Evolutionary conservation across 1,284 basidiomycete species (phyloP).

Genomic region (Tylopilus sp.): DNA sequence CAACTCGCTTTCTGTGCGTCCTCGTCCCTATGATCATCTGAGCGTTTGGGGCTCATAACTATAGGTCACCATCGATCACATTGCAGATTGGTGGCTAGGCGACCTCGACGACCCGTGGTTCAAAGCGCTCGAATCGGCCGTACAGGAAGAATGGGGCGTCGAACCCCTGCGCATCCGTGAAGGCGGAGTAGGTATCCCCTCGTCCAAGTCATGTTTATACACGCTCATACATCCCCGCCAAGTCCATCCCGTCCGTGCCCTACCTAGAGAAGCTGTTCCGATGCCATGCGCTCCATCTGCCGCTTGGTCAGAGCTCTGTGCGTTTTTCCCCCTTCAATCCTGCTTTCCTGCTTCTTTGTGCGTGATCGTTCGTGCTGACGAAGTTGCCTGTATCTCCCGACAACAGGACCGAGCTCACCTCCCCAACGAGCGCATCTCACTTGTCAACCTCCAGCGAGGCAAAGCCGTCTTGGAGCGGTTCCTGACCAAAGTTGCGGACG

Average conservation of each 20-base stretch:
- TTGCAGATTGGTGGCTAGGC: slow-evolving; percentile 96
- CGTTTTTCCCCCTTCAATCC: slow-evolving; percentile 23
- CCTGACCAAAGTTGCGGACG: slow-evolving; percentile 42
- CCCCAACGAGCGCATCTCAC: slow-evolving; percentile 80
- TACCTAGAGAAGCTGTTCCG: slow-evolving; percentile 89
- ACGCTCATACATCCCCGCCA: too few relatives aligned
- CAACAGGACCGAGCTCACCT: slow-evolving; percentile 79
- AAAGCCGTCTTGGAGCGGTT: slow-evolving; percentile 75
- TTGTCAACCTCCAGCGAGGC: slow-evolving; percentile 71
- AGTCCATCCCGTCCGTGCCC: slow-evolving; percentile 89
- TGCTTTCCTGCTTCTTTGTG: too few relatives aligned
- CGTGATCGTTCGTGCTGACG: not conserved
- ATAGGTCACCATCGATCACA: slow-evolving; percentile 72
- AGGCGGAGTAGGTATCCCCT: slow-evolving; percentile 73
- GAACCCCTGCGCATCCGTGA: slow-evolving; percentile 88
- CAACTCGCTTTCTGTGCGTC: slow-evolving; percentile 65
- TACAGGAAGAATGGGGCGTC: slow-evolving; percentile 81
- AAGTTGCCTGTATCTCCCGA: not conserved
- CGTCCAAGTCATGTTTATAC: too few relatives aligned
- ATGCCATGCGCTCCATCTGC: slow-evolving; percentile 82
- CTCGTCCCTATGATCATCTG: too few relatives aligned
- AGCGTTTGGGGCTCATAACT: not conserved
- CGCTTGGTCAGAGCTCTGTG: slow-evolving; percentile 82
- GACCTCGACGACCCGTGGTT: slow-evolving; percentile 81
- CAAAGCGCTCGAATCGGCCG: slow-evolving; percentile 74